Evolutionary conservation across 2,329 filamentous ascomycete genomes (phyloP).

Genomic region (Cytospora piceae): DNA sequence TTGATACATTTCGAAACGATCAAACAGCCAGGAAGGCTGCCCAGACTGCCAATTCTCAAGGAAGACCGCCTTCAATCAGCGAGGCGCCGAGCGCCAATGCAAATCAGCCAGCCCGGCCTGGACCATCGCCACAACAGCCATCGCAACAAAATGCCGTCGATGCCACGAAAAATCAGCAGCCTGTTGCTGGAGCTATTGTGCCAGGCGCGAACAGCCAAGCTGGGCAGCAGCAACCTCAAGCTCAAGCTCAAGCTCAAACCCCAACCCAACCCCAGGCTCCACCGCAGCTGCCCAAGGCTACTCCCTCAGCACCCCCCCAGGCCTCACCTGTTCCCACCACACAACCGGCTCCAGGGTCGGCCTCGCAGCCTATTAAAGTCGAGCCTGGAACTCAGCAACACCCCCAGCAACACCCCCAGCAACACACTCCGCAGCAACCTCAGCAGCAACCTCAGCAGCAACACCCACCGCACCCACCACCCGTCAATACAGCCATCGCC

Average conservation of each 20-base stretch:
- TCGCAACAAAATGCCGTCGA: slow-evolving; percentile 42
- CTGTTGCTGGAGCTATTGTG: slow-evolving; percentile 37
- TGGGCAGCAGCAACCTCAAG: slow-evolving; percentile 31
- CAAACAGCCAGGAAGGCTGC: slow-evolving; percentile 42
- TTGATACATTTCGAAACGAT: slow-evolving; percentile 52
- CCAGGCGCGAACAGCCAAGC: slow-evolving; percentile 32
- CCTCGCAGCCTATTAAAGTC: slow-evolving; percentile 41
- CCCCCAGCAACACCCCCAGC: slow-evolving; percentile 32
- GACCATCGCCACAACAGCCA: slow-evolving; percentile 26
- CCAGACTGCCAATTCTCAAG: slow-evolving; percentile 33
- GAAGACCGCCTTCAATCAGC: slow-evolving; percentile 33
- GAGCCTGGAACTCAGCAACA: slow-evolving; percentile 41
- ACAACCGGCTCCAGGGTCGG: slow-evolving; percentile 31
- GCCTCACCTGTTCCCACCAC: slow-evolving; percentile 34
- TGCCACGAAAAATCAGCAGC: slow-evolving; percentile 50
- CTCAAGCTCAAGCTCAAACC: background rate
- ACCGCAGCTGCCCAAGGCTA: slow-evolving; percentile 32
- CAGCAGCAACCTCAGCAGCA: slow-evolving; percentile 40
- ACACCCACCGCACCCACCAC: slow-evolving; percentile 31
- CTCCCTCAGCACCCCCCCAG: slow-evolving; percentile 24
- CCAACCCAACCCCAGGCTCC: background rate
- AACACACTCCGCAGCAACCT: slow-evolving; percentile 33
- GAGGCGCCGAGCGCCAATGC: slow-evolving; percentile 22
- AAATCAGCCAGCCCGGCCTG: slow-evolving; percentile 29
- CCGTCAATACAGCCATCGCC: slow-evolving; percentile 38